Evolutionary conservation across 2,329 filamentous ascomycete species (phyloP), one percentile per base, ranked within the genome.

Genomic region (Colletotrichum tabaci): DNA sequence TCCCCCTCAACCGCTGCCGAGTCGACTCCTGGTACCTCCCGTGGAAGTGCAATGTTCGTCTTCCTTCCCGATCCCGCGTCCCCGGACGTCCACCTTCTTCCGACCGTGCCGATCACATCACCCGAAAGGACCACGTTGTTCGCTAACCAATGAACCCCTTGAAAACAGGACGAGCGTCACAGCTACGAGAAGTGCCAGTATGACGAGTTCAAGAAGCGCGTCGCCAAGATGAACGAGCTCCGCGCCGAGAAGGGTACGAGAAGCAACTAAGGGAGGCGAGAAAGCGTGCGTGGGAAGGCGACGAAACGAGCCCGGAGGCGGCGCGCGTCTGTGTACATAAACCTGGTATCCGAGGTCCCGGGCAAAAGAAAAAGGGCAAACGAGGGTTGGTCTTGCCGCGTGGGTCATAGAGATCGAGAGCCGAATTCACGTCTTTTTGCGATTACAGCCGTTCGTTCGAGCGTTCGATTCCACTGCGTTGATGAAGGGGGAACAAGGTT

Each of bases 161-260:
- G 4, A 42, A 47, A 69, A 71, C 80, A 98, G 96, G 91, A 95
- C 83, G 96, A 99, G 88, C 89, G 96, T 87, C 96, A 99, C 86
- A 93, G 92, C 80, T 99, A 99, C 88, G 96, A 99, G 83, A 98
- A 98, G 84, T 99, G 96, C 90, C 96, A 99, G 81, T 99, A 99
- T 85, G 93, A 93, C 75, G 96, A 98, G 83, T 99, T 99, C 89
- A 98, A 98, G 91, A 94, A 96, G 89, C 92, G 96, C 71, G 96
- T 99, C 75, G 94, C 93, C 80, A 98, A 98, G 91, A 99, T 99
- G 96, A 91, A 98, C 79, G 95, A 99, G 87, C 85, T 99, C 80
- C 90, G 95, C 81, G 95, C 91, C 76, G 91, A 93, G 72, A 97
- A 97, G 89, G 90, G 86, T 71, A 91, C 89, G 79, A 90, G 96